Base-by-base conservation (phyloP, 208 protist genomes). In the Trypanosoma theileri region DNA sequence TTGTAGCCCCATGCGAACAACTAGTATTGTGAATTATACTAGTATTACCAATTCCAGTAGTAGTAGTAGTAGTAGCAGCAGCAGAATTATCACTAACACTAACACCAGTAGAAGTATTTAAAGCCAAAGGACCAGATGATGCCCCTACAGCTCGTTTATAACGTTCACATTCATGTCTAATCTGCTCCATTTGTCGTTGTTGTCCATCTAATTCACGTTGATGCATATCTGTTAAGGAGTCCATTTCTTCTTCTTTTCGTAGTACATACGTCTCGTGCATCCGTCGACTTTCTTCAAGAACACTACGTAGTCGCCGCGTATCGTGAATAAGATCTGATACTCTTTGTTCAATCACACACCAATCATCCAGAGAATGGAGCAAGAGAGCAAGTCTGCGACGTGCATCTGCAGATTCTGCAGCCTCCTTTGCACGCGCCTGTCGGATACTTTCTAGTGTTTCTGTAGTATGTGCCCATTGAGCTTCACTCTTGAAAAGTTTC, bases 351-450 rank as follows among this genome's bases (percentile, higher is more conserved):
- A 70, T 70, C 14, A 85, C 54, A 19, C 58, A 53, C 84, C 84
- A 90, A 55, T 90, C 84, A 50, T 85, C 84, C 0, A 73, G 12
- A 58, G 81, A 90, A n/a, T 67, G 28, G 50, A 90, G 81, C n/a
- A 71, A 21, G 10, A 57, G 35, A 13, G 84, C 75, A 22, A 85
- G 26, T 42, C 55, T 57, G 12, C 63, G 59, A 1, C 70, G 59
- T 24, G 61, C 64, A 17, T 56, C 66, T 21, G 46, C 35, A 10
- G 58, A 54, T 26, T 78, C 66, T 9, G 31, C 35, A 17, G 3
- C 42, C 19, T 71, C 55, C 21, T 66, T 4, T 11, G 52, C 17
- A 22, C 41, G 44, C 1, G 19, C 24, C 46, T 63, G 62, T 22
- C 65, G 63, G 10, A 61, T 26, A 0, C 28, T 59, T 22, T 71